Percentiles rank a stretch among this genome's conserved stretches.
Conservation (phyloP, 495 filamentous ascomycete genomes). For the Cetradonia linearis region DNA sequence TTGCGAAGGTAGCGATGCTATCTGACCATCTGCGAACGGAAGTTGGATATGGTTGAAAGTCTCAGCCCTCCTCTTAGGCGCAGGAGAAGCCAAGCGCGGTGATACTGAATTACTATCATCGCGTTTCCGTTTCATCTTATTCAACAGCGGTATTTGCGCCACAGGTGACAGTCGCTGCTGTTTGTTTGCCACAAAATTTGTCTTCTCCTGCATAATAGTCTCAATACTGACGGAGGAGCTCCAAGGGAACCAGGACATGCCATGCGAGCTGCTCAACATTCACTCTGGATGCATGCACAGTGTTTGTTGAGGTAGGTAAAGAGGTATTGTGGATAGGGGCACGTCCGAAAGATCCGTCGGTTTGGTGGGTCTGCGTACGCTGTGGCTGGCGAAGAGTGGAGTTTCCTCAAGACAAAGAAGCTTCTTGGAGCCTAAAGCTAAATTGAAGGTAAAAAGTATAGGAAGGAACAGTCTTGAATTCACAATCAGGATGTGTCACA, state of each 20-base stretch:
- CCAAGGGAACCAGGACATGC: constrained; percentile 52
- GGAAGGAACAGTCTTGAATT: background rate
- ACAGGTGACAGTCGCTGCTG: constrained; percentile 30
- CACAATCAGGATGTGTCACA: constrained; percentile 5
- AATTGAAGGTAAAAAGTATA: background rate
- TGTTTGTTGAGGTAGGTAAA: background rate
- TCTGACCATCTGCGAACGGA: constrained; percentile 3
- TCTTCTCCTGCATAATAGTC: constrained; percentile 41
- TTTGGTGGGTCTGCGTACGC: background rate
- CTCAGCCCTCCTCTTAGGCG: constrained; percentile 9
- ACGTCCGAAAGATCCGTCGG: background rate
- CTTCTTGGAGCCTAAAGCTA: background rate
- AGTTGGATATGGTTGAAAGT: constrained; percentile 18
- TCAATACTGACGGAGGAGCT: constrained; percentile 46
- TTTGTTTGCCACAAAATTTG: constrained; percentile 36
- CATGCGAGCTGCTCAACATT: constrained; percentile 34
- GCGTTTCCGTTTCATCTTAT: constrained; percentile 49
- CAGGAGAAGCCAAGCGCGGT: constrained; percentile 3
- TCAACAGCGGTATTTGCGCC: constrained; percentile 34
- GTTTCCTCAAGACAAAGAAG: background rate
- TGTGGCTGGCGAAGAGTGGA: background rate
- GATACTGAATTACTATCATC: constrained; percentile 30
- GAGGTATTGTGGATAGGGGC: background rate
- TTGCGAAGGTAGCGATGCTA: background rate
- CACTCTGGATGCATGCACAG: background rate